Percentiles rank a stretch among this genome's conserved stretches.
Evolutionary conservation across 176 grass and related monocot genomes (phyloP).

Genomic region (Bromus sterilis): DNA sequence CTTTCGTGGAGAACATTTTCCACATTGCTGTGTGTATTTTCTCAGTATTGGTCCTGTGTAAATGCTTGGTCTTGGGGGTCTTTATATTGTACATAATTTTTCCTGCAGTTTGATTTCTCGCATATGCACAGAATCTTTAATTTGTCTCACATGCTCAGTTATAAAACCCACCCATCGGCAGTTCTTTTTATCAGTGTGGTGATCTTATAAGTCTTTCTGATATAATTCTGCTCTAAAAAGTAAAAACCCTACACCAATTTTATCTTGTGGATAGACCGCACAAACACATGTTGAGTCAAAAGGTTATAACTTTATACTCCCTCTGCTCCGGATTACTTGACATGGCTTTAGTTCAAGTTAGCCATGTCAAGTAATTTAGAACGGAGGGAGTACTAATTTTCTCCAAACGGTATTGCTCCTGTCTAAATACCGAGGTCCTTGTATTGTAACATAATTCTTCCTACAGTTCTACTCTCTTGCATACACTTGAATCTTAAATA

Average conservation of each 20-base stretch:
- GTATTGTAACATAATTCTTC: not conserved
- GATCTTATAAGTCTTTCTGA: not conserved
- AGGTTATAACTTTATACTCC: slow-evolving; percentile 73
- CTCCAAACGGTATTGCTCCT: not conserved
- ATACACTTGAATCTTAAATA: not conserved
- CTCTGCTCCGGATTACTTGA: no score
- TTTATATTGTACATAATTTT: no score
- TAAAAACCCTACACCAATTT: not conserved
- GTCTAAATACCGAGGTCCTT: no score
- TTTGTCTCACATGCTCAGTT: not conserved
- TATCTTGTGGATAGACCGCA: not conserved
- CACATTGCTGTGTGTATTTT: not conserved
- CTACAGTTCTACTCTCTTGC: not conserved
- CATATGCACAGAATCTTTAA: not conserved
- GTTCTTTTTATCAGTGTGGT: not conserved
- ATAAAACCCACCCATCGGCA: not conserved
- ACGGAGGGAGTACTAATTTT: no score
- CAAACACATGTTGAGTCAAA: slow-evolving; percentile 73
- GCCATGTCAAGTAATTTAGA: no score
- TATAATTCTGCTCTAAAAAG: not conserved
- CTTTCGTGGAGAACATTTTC: no score
- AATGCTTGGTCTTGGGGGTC: not conserved
- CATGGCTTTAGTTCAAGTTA: no score
- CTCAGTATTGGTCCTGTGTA: not conserved
- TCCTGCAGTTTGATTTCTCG: no score